Base-by-base conservation (phyloP, 2,329 filamentous ascomycete species). In the Fusarium piperis region DNA sequence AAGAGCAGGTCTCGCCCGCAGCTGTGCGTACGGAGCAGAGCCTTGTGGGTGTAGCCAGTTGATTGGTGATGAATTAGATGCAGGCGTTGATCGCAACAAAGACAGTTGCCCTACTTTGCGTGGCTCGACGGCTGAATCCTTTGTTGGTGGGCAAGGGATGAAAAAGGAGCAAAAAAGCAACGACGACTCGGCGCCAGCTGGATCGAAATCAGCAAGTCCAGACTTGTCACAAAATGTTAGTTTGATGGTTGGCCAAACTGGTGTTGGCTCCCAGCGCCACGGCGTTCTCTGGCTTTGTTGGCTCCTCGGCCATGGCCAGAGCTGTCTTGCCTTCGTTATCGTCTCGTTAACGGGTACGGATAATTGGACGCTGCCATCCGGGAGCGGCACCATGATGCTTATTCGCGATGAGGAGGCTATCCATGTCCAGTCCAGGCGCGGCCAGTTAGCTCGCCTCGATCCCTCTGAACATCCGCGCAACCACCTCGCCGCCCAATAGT, bases 281-380 rank as follows among this genome's bases (percentile, higher is more conserved):
- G 51, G 56, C 52, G 26, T 60, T 51, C 28, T 64, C 59, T 66
- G 59, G 48, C 35, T 67, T 67, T 59, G 62, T 66, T 67, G 48
- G 41, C 56, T 62, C 35, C 39, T 48, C 35, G 52, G 48, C 32
- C 33, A 35, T 55, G 18, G 20, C 30, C 33, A 23, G 41, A 52
- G 46, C 18, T 64, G 41, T 32, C 35, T 62, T 52, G 59, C 56
- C n/a, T 44, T 70, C 59, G 39, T 44, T 64, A 44, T 67, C 44
- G 32, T 67, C 65, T 70, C 28, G 39, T 44, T 5, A 64, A 67
- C 48, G 39, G 39, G 39, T 41, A 7, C 13, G 16, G 18, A 20
- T 11, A 13, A 48, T 48, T 48, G 44, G 44, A 30, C 26, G 44
- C 10, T 30, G 16, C 12, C 12, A 15, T 11, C 18, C 35, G 38